Conservation (phyloP, 2,329 filamentous ascomycete species). For the Verticillium zaregamsianum region DNA sequence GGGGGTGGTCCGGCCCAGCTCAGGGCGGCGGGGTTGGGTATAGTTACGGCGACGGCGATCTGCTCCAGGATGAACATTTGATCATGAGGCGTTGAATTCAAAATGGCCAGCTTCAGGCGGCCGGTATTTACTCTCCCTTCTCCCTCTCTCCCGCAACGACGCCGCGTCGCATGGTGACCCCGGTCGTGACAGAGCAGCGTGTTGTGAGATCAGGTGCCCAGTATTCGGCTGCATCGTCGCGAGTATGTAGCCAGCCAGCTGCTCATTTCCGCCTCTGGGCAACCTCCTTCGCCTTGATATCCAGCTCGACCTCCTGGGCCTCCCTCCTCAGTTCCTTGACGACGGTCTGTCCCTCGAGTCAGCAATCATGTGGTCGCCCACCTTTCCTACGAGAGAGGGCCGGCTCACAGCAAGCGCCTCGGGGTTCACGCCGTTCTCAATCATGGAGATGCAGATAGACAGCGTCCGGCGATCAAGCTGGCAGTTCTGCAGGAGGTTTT, state of each 20-base stretch:
- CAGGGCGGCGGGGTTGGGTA: background rate
- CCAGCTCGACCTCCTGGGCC: conserved; percentile 35
- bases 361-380: background rate
- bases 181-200: background rate
- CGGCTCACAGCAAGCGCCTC: conserved; percentile 81
- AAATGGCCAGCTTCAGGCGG: background rate
- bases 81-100: background rate
- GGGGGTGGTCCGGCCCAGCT: background rate
- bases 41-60: background rate
- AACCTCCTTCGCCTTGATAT: background rate
- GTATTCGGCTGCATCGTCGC: background rate
- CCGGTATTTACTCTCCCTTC: background rate
- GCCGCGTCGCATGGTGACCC: background rate
- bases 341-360: conserved; percentile 39
- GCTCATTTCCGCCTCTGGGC: background rate
- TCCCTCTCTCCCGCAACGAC: background rate
- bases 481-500: conserved; percentile 64
- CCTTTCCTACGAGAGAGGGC: background rate
- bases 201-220: background rate
- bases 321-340: conserved; percentile 57
- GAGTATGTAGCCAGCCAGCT: background rate
- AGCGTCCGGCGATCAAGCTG: conserved; percentile 86
- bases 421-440: conserved; percentile 95
- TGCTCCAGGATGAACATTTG: background rate
- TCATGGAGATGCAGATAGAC: conserved; percentile 92